phyloP scores from a whole-genome alignment of 2,329 filamentous ascomycete species.

The Phaeoacremonium minimum region DNA sequence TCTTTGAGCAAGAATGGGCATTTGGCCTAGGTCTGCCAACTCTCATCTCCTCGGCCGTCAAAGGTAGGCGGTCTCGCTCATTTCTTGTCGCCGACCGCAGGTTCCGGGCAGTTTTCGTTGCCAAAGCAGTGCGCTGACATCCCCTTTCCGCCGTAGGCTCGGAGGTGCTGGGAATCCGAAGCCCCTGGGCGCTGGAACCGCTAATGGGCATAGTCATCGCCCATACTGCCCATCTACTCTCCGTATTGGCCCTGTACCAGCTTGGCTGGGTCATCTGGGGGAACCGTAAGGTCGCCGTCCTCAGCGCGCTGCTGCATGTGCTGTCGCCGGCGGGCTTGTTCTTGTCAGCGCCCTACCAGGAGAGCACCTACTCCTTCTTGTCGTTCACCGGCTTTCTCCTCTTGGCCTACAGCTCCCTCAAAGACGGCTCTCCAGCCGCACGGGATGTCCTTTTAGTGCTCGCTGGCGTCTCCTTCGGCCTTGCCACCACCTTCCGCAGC shows the following conservation, averaged over 20 bases:
- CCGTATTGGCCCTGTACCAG: constrained; percentile 67
- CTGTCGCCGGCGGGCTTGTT: constrained; percentile 87
- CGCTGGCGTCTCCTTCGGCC: constrained; percentile 66
- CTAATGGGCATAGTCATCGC: constrained; percentile 63
- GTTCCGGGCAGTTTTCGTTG: neutral
- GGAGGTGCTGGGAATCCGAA: constrained; percentile 2
- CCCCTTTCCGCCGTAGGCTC: neutral
- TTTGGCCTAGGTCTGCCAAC: constrained; percentile 55
- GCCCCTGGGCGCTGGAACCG: constrained; percentile 27
- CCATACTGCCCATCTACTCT: constrained; percentile 71
- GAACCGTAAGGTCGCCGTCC: constrained; percentile 53
- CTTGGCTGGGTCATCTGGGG: constrained; percentile 56
- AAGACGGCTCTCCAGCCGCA: constrained; percentile 20
- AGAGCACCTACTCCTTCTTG: constrained; percentile 73
- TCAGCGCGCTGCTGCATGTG: constrained; percentile 71
- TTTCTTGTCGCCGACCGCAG: neutral
- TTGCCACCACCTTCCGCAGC: constrained; percentile 71
- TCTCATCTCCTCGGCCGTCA: constrained; percentile 29
- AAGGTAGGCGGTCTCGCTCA: constrained; percentile 19
- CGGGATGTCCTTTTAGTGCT: constrained; percentile 51
- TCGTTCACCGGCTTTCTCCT: constrained; percentile 70
- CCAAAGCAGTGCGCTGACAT: constrained; percentile 1
- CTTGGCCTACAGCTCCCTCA: constrained; percentile 49
- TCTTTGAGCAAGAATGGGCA: constrained; percentile 83
- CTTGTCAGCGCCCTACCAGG: constrained; percentile 79